Evolutionary conservation across 1,284 basidiomycete species (phyloP).

Genomic region (Bjerkandera adusta): DNA sequence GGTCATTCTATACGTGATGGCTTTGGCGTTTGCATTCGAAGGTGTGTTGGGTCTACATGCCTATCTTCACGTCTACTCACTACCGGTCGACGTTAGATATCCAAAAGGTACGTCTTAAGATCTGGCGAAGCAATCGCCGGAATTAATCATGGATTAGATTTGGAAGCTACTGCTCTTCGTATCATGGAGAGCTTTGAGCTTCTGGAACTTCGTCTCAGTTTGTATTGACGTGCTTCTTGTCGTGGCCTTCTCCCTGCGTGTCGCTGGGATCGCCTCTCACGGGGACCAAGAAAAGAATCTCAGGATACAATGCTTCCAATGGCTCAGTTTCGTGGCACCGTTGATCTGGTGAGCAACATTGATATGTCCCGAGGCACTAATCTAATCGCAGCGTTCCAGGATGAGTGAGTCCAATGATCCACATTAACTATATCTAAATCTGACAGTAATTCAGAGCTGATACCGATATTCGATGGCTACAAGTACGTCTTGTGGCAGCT

Average conservation of each 20-base stretch:
- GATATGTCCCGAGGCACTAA: background rate
- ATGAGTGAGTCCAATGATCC: conserved; percentile 53
- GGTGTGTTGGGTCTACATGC: conserved; percentile 38
- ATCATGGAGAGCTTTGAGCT: conserved; percentile 72
- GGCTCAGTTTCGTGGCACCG: conserved; percentile 83
- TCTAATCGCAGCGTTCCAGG: conserved; percentile 38
- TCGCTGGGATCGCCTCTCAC: conserved; percentile 53
- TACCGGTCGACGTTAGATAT: too few relatives aligned
- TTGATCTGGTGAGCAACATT: conserved; percentile 68
- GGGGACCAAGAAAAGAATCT: conserved; percentile 40
- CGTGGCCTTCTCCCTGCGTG: conserved; percentile 72
- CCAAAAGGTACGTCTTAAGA: conserved; percentile 52
- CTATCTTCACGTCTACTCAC: background rate
- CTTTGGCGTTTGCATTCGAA: conserved; percentile 75
- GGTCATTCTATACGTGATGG: conserved; percentile 72
- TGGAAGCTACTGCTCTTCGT: conserved; percentile 64
- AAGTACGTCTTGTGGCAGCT: conserved; percentile 47
- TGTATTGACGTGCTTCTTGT: conserved; percentile 72
- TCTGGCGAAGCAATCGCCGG: background rate
- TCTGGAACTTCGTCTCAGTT: conserved; percentile 77
- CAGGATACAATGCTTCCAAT: conserved; percentile 80
- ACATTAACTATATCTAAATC: conserved; percentile 14
- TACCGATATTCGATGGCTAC: conserved; percentile 80
- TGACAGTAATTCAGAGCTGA: conserved; percentile 55
- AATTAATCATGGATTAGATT: conserved; percentile 46